Percentiles rank a stretch among this genome's conserved stretches.
These are phyloP conservation scores for Helminthosporium solani DNA, from an alignment of 2,329 filamentous ascomycete species.

Conservation along the genomic window DNA sequence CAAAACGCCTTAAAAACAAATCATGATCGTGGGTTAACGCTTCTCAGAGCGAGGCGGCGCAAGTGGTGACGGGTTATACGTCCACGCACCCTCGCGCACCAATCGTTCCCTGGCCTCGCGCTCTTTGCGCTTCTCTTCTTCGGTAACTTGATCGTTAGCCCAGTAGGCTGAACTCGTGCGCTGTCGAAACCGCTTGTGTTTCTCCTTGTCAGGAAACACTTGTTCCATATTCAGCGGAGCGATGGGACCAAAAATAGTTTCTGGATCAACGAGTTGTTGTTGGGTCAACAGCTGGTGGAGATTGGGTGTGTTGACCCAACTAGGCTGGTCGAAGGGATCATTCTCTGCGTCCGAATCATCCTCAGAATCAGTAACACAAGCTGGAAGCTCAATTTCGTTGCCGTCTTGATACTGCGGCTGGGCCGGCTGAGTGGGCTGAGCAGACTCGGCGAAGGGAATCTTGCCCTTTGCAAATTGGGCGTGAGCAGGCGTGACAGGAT, in stretches of 20 bases:
- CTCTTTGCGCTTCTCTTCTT: slow-evolving; percentile 83
- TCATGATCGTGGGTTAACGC: not conserved
- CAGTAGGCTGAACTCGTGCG: slow-evolving; percentile 95
- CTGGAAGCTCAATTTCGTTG: slow-evolving; percentile 86
- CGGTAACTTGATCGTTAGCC: slow-evolving; percentile 80
- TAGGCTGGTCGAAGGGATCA: slow-evolving; percentile 61
- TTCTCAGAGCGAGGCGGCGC: slow-evolving; percentile 19
- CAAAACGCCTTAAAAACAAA: too few relatives aligned
- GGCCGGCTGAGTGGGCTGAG: slow-evolving; percentile 52
- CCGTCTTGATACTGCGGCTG: slow-evolving; percentile 83
- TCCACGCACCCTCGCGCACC: slow-evolving; percentile 80
- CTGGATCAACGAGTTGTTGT: slow-evolving; percentile 84
- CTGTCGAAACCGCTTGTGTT: slow-evolving; percentile 82
- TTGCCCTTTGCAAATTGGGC: slow-evolving; percentile 79
- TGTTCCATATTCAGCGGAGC: slow-evolving; percentile 92
- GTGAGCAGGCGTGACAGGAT: slow-evolving; percentile 54
- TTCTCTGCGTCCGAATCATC: slow-evolving; percentile 66
- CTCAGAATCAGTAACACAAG: slow-evolving; percentile 93
- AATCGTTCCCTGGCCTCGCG: slow-evolving; percentile 76
- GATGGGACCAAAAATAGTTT: slow-evolving; percentile 84
- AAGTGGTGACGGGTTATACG: slow-evolving; percentile 37
- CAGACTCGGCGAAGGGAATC: slow-evolving; percentile 80
- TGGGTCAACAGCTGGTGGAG: slow-evolving; percentile 71
- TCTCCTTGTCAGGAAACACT: slow-evolving; percentile 76
- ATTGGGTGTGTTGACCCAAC: slow-evolving; percentile 87